A percentile compares a stretch with the other conserved stretches of the same genome.
Evolutionary conservation across 2,329 filamentous ascomycete genomes (phyloP).

Genomic region (Fusarium austroafricanum): DNA sequence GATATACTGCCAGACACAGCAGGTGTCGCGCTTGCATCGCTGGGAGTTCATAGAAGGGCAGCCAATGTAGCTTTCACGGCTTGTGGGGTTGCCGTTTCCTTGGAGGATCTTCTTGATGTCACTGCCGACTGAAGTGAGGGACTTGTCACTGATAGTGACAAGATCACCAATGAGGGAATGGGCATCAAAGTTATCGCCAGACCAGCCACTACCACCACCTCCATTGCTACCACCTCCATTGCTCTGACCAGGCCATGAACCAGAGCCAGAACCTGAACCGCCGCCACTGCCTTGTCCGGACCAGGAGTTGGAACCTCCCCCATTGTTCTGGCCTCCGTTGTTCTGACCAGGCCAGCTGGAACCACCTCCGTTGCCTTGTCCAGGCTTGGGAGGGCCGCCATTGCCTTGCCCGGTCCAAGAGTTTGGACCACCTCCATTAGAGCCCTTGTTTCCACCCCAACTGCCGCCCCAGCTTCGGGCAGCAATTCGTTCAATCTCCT

Average conservation of each 20-base stretch:
- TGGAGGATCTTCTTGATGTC: conserved; percentile 54
- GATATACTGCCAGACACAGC: conserved; percentile 60
- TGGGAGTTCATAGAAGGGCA: conserved; percentile 39
- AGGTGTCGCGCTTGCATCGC: conserved; percentile 54
- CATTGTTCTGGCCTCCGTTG: background rate
- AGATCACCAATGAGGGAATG: conserved; percentile 56
- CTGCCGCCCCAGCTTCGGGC: conserved; percentile 30
- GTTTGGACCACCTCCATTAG: too few relatives aligned
- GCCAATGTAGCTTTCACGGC: conserved; percentile 40
- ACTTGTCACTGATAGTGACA: conserved; percentile 41
- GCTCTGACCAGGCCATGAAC: background rate
- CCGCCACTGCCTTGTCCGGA: background rate
- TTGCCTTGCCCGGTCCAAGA: too few relatives aligned
- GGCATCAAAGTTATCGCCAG: conserved; percentile 31
- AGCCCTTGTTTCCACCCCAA: conserved; percentile 15
- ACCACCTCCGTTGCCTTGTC: background rate
- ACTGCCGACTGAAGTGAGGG: conserved; percentile 52
- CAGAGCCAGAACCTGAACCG: background rate
- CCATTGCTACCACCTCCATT: background rate
- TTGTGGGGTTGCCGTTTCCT: conserved; percentile 46
- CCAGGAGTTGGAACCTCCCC: background rate
- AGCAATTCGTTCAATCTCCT: conserved; percentile 36
- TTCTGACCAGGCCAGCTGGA: background rate
- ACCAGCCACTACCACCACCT: conserved; percentile 12
- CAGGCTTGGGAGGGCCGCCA: background rate